phyloP scores from a whole-genome alignment of 495 filamentous ascomycete species.

The Penicillium longicatenatum region DNA sequence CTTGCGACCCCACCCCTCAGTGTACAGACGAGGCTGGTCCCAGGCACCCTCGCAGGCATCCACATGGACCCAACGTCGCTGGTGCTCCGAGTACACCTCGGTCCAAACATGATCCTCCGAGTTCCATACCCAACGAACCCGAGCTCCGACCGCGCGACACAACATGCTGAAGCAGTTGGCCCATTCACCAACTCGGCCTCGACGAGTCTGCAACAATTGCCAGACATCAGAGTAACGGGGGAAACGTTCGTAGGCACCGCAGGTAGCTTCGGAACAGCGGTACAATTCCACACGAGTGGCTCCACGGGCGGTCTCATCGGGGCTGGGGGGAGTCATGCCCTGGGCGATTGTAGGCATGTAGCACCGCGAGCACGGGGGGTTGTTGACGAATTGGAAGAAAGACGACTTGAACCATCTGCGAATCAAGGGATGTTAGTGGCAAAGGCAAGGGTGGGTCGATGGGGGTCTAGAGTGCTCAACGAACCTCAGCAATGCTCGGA shows the following conservation, averaged over 20 bases:
- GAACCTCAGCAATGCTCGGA: constrained; percentile 80
- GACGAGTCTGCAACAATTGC: constrained; percentile 80
- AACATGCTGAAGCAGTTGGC: constrained; percentile 99
- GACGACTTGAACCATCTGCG: constrained; percentile 89
- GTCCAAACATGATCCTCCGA: constrained; percentile 97
- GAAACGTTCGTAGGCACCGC: constrained; percentile 81
- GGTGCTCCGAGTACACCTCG: constrained; percentile 93
- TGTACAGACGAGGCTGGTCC: constrained; percentile 92
- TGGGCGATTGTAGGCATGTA: constrained; percentile 77
- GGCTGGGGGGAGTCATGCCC: constrained; percentile 79
- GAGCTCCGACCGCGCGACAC: constrained; percentile 84
- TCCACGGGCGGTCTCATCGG: constrained; percentile 85
- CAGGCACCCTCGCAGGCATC: constrained; percentile 93
- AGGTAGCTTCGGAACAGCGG: constrained; percentile 70
- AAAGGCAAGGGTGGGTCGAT: constrained; percentile 2
- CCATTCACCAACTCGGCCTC: constrained; percentile 92
- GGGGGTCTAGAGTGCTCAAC: constrained; percentile 16
- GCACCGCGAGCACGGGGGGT: constrained; percentile 82
- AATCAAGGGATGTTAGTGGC: constrained; percentile 26
- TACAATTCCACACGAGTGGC: constrained; percentile 88
- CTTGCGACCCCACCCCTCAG: constrained; percentile 92
- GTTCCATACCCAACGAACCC: constrained; percentile 98
- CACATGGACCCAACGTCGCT: constrained; percentile 94
- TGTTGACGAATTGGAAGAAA: constrained; percentile 97
- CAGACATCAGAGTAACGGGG: constrained; percentile 96